A percentile compares a stretch with the other conserved stretches of the same genome.
These are phyloP conservation scores for Trametes punicea DNA, from an alignment of 768 basidiomycete species.

Conservation along the genomic window DNA sequence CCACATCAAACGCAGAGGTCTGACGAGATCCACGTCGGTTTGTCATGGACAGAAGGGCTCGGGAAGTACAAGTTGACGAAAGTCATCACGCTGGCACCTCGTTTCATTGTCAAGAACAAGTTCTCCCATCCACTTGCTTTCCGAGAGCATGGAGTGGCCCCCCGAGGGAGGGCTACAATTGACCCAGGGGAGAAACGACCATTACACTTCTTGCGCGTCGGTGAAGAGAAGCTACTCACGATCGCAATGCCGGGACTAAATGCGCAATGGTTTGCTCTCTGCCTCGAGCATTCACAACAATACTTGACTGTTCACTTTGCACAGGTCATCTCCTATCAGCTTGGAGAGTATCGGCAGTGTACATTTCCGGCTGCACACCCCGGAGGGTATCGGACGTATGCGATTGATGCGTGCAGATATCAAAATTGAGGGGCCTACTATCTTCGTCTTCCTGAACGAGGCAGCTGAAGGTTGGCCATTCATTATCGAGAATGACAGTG, in stretches of 20 bases:
- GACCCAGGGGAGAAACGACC: constrained; percentile 66
- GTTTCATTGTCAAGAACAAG: constrained; percentile 87
- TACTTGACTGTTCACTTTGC: neutral
- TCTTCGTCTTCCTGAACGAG: constrained; percentile 74
- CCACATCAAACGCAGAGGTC: constrained; percentile 57
- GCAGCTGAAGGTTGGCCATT: constrained; percentile 86
- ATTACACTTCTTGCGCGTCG: constrained; percentile 62
- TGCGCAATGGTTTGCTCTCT: constrained; percentile 61
- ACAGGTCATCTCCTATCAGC: constrained; percentile 90
- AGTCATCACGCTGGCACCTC: constrained; percentile 86
- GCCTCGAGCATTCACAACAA: neutral
- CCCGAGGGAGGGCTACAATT: constrained; percentile 57
- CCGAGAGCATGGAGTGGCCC: constrained; percentile 79
- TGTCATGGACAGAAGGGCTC: constrained; percentile 91
- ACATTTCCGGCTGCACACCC: constrained; percentile 62
- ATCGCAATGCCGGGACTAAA: constrained; percentile 85
- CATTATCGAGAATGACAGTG: constrained; percentile 84
- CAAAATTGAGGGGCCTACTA: constrained; percentile 79
- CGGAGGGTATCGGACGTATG: constrained; percentile 35
- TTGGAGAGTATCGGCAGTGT: constrained; percentile 86
- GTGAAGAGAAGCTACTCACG: constrained; percentile 72
- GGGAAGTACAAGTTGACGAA: constrained; percentile 97
- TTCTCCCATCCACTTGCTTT: constrained; percentile 66
- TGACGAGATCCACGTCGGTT: constrained; percentile 74
- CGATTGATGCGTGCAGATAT: constrained; percentile 74